phyloP scores from a whole-genome alignment of 345 rosid species.

The Fremontodendron californicum region DNA sequence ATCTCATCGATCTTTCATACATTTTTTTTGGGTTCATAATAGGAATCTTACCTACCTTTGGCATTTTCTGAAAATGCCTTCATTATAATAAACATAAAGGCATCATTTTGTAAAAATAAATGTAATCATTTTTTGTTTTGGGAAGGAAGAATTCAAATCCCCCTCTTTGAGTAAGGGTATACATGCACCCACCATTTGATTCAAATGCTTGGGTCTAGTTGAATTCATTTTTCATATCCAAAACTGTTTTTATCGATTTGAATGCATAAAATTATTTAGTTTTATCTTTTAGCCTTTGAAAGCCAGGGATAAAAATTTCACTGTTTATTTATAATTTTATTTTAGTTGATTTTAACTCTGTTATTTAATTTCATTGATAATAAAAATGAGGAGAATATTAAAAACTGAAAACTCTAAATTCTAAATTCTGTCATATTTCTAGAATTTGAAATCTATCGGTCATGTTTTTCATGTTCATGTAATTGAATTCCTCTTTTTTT shows the following conservation, averaged over 20 bases:
- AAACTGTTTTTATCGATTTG: not conserved
- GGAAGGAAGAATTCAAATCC: not conserved
- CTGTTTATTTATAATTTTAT: not conserved
- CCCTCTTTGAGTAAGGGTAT: not conserved
- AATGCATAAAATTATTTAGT: not conserved
- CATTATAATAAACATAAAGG: not conserved
- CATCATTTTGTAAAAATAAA: not conserved
- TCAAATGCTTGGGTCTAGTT: not conserved
- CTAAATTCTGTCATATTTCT: not conserved
- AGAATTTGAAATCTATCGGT: not conserved
- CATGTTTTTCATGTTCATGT: not conserved
- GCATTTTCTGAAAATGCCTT: not conserved
- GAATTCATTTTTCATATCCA: not conserved
- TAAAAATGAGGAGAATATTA: not conserved
- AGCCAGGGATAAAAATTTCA: not conserved
- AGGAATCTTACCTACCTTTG: not conserved
- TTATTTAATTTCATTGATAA: not conserved
- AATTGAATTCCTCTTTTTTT: not conserved
- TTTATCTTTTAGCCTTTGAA: not conserved
- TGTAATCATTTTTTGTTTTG: not conserved
- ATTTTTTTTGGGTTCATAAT: not conserved
- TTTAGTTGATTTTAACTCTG: not conserved
- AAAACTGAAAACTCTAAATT: not conserved
- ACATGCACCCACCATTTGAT: not conserved
- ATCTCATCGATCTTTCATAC: not conserved